Evolutionary conservation across 805 yeast genomes (phyloP).

Genomic region (Ogataea methanolica): DNA sequence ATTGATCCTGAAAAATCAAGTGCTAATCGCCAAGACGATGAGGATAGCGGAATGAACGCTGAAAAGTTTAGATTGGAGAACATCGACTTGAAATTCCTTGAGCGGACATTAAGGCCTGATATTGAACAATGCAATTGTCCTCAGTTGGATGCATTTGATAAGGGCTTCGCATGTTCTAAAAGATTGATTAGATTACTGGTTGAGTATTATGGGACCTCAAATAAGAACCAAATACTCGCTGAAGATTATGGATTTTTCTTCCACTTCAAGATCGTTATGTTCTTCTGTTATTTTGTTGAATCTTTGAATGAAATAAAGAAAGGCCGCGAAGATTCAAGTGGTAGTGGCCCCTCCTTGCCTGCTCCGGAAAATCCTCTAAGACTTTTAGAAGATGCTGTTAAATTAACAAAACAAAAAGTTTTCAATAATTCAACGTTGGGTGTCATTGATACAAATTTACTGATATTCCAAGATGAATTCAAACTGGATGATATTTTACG

Average conservation of each 20-base stretch:
- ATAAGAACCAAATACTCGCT: constrained; percentile 1
- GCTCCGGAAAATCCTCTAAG: neutral
- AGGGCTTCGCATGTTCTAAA: constrained; percentile 6
- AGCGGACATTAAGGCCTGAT: neutral
- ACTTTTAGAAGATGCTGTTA: neutral
- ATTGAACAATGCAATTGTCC: neutral
- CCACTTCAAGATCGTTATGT: constrained; percentile 12
- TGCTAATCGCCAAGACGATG: too few relatives aligned
- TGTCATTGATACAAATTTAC: constrained; percentile 3
- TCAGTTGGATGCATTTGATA: too few relatives aligned
- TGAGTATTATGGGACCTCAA: constrained; percentile 9
- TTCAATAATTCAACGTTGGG: neutral
- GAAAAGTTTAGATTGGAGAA: too few relatives aligned
- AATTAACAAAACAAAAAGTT: constrained; percentile 2
- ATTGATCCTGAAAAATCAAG: neutral
- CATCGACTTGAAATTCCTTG: too few relatives aligned
- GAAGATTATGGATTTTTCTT: constrained; percentile 16
- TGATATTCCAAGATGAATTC: neutral
- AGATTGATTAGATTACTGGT: constrained; percentile 10
- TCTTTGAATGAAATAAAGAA: neutral
- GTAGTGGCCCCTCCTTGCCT: too few relatives aligned
- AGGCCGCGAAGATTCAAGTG: too few relatives aligned
- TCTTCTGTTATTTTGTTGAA: constrained; percentile 17
- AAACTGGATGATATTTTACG: constrained; percentile 5
- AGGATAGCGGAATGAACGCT: too few relatives aligned